These are phyloP conservation scores for Bathelium albidoporum DNA, from an alignment of 495 filamentous ascomycete genomes.

Conservation along the genomic window DNA sequence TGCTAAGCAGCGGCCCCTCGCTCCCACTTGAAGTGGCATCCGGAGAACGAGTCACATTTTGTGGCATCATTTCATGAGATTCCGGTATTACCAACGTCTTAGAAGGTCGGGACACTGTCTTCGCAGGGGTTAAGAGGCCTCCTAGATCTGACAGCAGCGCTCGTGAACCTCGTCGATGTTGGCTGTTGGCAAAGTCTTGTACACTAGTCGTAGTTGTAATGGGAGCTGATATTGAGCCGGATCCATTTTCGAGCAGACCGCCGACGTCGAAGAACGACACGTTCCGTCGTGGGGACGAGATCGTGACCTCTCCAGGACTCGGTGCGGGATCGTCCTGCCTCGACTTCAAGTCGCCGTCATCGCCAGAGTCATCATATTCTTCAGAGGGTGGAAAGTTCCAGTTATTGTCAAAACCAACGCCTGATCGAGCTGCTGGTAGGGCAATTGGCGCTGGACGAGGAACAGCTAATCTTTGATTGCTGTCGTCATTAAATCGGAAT, in stretches of 20 bases:
- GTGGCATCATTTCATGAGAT: constrained; percentile 1
- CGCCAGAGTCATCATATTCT: neutral
- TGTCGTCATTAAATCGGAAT: constrained; percentile 26
- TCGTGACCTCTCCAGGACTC: constrained; percentile 15
- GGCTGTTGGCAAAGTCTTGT: constrained; percentile 35
- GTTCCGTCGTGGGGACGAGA: constrained; percentile 12
- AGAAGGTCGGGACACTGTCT: neutral
- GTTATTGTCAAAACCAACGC: neutral
- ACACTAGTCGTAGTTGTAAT: constrained; percentile 23
- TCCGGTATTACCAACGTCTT: neutral
- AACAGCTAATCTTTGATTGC: constrained; percentile 10
- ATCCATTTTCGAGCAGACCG: constrained; percentile 26
- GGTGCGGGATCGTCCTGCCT: neutral
- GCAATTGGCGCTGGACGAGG: constrained; percentile 24
- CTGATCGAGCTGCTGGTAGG: constrained; percentile 5
- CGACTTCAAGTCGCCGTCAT: neutral
- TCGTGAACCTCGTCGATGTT: constrained; percentile 22
- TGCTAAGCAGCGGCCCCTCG: neutral
- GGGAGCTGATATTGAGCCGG: constrained; percentile 7
- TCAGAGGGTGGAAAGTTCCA: neutral
- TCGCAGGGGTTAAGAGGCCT: constrained; percentile 13
- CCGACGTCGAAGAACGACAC: constrained; percentile 33
- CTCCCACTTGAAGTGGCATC: neutral
- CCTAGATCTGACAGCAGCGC: constrained; percentile 22
- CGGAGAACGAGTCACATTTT: neutral